Evolutionary conservation across 2,329 filamentous ascomycete species (phyloP), one percentile per base, ranked within the genome.

Genomic region (Colletotrichum melonis): DNA sequence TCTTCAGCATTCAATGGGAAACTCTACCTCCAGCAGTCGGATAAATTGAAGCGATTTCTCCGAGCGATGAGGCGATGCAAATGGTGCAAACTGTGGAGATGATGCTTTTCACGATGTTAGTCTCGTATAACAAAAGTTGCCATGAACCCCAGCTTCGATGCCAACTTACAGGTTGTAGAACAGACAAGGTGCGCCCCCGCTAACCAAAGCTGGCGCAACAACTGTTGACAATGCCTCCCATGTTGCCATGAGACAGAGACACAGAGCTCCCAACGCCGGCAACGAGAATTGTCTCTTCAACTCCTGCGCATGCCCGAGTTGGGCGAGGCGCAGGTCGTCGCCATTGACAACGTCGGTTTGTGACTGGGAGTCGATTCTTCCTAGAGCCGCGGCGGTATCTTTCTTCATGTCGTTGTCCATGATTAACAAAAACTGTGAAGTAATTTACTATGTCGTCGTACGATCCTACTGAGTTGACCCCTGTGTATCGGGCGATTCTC

Each of bases 181-280:
- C 0, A 86, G 76, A 73, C 84, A 86, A 1, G 84, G 84, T 1
- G 86, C 84, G 38, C 86, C 86, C 0, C 86, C 86, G 56, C 82
- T 85, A 2, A 81, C 80, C 35, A 88, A 74, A 1, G 85, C 86
- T 4, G 81, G 80, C 2, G 84, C 82, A 12, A 88, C 80, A 5
- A 88, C 86, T 1, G 83, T 84, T 0, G 84, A 84, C 3, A 87
- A 76, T 1, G 86, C 86, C 68, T 88, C 86, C 86, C 86, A 88
- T 11, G 86, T 88, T 49, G 83, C 86, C 86, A 88, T 88, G 57
- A 88, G 78, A 58, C 85, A 87, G 8, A 87, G 77, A 58, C 85
- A 84, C 6, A 88, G 77, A 4, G 82, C 80, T 16, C 81, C 82
- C 1, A 88, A 78, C 0, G 86, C 85, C 76, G 83, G 84, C 1